Evolutionary conservation across 371 early-diverging fungal genomes (phyloP), one percentile per base, ranked within the genome.

Genomic region (Mycotypha africana): DNA sequence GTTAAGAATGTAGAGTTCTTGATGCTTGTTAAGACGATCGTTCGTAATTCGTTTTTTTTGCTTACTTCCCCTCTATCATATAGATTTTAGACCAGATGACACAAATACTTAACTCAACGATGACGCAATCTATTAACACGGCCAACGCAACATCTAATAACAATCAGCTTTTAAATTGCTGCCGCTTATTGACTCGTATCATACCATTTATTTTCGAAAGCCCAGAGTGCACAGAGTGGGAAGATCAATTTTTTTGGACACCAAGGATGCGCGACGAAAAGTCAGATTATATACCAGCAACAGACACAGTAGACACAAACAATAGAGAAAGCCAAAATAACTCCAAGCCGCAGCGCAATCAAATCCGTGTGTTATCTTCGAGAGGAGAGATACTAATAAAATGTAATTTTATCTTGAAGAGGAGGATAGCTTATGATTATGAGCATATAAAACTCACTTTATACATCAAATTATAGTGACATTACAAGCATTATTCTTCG

Each of bases 131-230:
- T 9, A 65, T 60, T n/a, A n/a, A n/a, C n/a, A n/a, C n/a, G n/a
- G n/a, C n/a, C n/a, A n/a, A n/a, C n/a, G n/a, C n/a, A n/a, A n/a
- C n/a, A n/a, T n/a, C n/a, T n/a, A n/a, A n/a, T n/a, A n/a, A n/a
- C n/a, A n/a, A n/a, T 23, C 77, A 86, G 32, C 59, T 84, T 28
- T 56, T 86, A 2, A 90, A 91, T 60, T 85, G 85, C 46, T 63
- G 85, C 16, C 82, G 92, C 26, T 63, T 91, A 7, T 60, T 91
- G 41, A 88, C 90, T 2, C 70, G 92, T 9, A 42, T 90, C 25
- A 58, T 91, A 25, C 91, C 91, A 12, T 89, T 77, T 55, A 58
- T 85, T 7, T 91, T 84, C 51, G 91, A 91, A 55, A 57, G 68
- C 4, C 73, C 75, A 10, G 77, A 73, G 19, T 56, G 65, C 4